Percentiles rank a stretch among this genome's conserved stretches.
Conservation (phyloP, 352 stramenopile genomes). For the Stephanocyclus meneghinianus region DNA sequence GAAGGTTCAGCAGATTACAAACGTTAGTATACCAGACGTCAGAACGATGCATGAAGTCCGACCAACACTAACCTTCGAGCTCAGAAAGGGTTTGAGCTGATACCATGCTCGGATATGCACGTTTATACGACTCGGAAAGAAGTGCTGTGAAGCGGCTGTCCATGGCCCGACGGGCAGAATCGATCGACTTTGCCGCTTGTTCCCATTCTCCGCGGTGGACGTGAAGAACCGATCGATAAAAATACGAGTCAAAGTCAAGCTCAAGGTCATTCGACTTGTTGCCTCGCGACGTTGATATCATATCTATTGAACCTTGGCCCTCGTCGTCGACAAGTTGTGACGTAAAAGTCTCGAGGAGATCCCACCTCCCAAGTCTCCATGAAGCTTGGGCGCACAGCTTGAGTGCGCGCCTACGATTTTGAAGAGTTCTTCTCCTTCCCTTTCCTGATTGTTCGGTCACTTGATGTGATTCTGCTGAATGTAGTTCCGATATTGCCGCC, state of each 20-base stretch:
- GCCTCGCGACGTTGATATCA: constrained; percentile 22
- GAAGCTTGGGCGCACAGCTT: constrained; percentile 84
- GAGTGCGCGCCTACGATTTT: constrained; percentile 76
- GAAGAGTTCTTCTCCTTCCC: constrained; percentile 33
- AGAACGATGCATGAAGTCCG: too few relatives aligned
- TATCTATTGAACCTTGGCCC: constrained; percentile 22
- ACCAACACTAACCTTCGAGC: not conserved
- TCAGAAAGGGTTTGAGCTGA: constrained; percentile 92
- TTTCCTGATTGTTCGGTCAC: constrained; percentile 28
- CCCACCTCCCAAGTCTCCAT: constrained; percentile 87
- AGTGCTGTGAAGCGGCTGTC: constrained; percentile 93
- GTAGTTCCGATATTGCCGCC: constrained; percentile 59
- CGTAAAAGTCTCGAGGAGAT: constrained; percentile 84
- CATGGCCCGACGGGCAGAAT: constrained; percentile 90
- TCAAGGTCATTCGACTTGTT: constrained; percentile 29
- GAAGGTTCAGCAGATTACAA: not conserved
- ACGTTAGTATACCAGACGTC: too few relatives aligned
- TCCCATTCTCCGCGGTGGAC: constrained; percentile 92
- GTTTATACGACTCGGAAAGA: constrained; percentile 94
- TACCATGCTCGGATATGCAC: constrained; percentile 95
- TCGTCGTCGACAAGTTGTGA: constrained; percentile 61
- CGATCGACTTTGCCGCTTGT: constrained; percentile 89
- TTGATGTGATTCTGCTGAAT: constrained; percentile 23
- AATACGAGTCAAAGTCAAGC: constrained; percentile 84
- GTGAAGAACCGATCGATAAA: constrained; percentile 90